These are phyloP conservation scores for Venturia effusa DNA, from an alignment of 2,329 filamentous ascomycete genomes.

Conservation along the genomic window DNA sequence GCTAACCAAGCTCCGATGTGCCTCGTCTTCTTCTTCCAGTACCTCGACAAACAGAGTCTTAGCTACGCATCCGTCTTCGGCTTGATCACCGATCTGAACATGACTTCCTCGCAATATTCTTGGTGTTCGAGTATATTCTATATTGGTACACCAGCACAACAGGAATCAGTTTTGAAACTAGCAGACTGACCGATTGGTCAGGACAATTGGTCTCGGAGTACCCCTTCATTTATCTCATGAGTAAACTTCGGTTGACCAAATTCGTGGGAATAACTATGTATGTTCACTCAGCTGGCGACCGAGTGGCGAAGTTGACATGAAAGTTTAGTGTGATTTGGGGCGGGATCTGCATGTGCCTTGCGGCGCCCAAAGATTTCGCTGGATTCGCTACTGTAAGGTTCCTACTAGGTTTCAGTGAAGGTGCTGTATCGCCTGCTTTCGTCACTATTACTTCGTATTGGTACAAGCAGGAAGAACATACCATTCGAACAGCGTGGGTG, in stretches of 20 bases:
- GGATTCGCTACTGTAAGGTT: conserved; percentile 16
- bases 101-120: conserved; percentile 37
- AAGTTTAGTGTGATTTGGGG: conserved; percentile 29
- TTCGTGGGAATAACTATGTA: conserved; percentile 37
- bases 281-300: not conserved
- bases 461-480: conserved; percentile 21
- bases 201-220: conserved; percentile 29
- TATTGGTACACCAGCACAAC: conserved; percentile 25
- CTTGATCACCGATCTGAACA: conserved; percentile 34
- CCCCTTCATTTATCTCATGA: conserved; percentile 43
- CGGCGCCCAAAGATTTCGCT: conserved; percentile 29
- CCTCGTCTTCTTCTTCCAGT: conserved; percentile 19
- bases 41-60: conserved; percentile 39
- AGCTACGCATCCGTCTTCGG: conserved; percentile 40
- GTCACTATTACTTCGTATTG: conserved; percentile 33
- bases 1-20: not conserved
- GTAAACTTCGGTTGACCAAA: conserved; percentile 36
- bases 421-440: conserved; percentile 35
- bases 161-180: not conserved
- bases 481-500: conserved; percentile 17
- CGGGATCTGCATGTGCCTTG: conserved; percentile 33
- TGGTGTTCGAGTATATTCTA: conserved; percentile 39
- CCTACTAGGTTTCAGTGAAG: conserved; percentile 33
- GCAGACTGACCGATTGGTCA: not conserved
- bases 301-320: too few species aligned